Percentiles rank a stretch among this genome's conserved stretches.
Evolutionary conservation across 2,329 filamentous ascomycete species (phyloP).

Genomic region (Xylaria sp.): DNA sequence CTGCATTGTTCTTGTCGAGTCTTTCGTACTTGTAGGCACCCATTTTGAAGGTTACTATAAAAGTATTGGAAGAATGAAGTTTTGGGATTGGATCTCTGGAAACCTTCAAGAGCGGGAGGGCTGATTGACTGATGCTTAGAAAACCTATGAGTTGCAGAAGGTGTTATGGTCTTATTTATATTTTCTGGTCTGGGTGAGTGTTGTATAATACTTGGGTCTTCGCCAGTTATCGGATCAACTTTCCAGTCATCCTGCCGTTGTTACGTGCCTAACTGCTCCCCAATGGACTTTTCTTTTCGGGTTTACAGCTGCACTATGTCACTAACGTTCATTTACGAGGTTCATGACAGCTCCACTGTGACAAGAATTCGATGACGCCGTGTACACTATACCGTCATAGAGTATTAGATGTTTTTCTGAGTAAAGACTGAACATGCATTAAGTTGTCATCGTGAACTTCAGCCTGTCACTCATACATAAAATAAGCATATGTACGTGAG

Average conservation of each 20-base stretch:
- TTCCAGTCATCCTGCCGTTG: not conserved
- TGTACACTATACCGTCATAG: not conserved
- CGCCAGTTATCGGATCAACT: not conserved
- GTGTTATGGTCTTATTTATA: constrained; percentile 23
- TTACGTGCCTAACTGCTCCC: not conserved
- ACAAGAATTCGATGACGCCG: not conserved
- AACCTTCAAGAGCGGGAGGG: not conserved
- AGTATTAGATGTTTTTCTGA: not conserved
- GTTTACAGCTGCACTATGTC: not conserved
- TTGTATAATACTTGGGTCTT: not conserved
- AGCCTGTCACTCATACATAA: not conserved
- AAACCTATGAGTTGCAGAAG: not conserved
- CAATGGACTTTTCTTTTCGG: not conserved
- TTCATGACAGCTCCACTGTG: constrained; percentile 8
- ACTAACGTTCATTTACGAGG: not conserved
- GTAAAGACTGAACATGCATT: not conserved
- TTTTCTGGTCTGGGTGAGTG: not conserved
- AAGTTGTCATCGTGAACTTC: constrained; percentile 1
- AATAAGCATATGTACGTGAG: not conserved
- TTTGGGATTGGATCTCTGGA: not conserved
- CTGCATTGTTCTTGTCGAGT: constrained; percentile 51
- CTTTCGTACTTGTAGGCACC: constrained; percentile 50
- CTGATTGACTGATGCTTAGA: not conserved
- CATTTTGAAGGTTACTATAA: constrained; percentile 16
- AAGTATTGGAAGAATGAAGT: not conserved